Percentiles rank a stretch among this genome's conserved stretches.
phyloP scores from a whole-genome alignment of 495 filamentous ascomycete genomes.

The Wilcoxina mikolae region DNA sequence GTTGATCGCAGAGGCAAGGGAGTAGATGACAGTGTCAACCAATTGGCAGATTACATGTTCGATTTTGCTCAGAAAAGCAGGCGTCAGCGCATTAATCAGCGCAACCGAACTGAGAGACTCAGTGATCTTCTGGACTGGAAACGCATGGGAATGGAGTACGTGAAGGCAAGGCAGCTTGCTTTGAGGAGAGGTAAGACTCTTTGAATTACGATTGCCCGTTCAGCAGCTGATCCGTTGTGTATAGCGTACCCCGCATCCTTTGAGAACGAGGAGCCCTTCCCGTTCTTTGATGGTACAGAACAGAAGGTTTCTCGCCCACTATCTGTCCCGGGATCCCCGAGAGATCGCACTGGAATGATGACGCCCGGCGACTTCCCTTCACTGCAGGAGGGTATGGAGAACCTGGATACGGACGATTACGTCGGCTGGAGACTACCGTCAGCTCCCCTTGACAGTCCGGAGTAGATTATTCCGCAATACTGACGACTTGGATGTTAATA shows the following conservation, averaged over 20 bases:
- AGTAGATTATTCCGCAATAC: slow-evolving; percentile 9
- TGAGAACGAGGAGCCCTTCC: slow-evolving; percentile 57
- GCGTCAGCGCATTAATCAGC: slow-evolving; percentile 92
- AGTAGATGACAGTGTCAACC: slow-evolving; percentile 92
- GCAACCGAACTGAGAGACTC: slow-evolving; percentile 90
- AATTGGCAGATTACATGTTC: slow-evolving; percentile 83
- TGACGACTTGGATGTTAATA: slow-evolving; percentile 32
- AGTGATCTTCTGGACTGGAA: slow-evolving; percentile 97
- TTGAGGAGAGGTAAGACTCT: slow-evolving; percentile 50
- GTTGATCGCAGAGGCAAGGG: slow-evolving; percentile 92
- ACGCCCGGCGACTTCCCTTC: slow-evolving; percentile 96
- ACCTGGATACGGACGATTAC: slow-evolving; percentile 90
- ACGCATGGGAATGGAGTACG: slow-evolving; percentile 97
- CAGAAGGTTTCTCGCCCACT: slow-evolving; percentile 88
- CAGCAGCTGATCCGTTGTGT: neutral
- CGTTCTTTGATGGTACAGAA: slow-evolving; percentile 76
- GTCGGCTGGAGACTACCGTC: slow-evolving; percentile 96
- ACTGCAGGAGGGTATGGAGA: slow-evolving; percentile 84
- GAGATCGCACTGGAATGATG: slow-evolving; percentile 92
- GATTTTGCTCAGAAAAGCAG: slow-evolving; percentile 90
- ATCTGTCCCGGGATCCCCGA: slow-evolving; percentile 81
- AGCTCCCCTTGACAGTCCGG: slow-evolving; percentile 33
- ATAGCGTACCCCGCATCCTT: slow-evolving; percentile 79
- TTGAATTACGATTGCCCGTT: neutral
- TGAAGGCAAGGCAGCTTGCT: slow-evolving; percentile 89